phyloP scores from a whole-genome alignment of 345 rosid species.

The Lumnitzera racemosa region DNA sequence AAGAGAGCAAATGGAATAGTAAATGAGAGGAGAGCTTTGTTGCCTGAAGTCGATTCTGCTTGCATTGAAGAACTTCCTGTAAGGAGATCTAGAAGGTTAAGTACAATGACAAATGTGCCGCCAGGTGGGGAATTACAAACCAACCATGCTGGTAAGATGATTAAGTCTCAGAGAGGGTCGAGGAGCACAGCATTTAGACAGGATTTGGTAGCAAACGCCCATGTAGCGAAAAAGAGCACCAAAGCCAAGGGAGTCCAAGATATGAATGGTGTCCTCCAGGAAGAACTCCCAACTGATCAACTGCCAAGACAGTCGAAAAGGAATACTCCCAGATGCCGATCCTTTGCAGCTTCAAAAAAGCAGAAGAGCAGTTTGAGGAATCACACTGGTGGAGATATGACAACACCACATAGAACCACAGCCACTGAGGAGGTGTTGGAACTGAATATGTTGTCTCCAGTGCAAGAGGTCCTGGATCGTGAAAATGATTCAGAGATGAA shows the following conservation, averaged over 20 bases:
- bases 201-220: conserved; percentile 3
- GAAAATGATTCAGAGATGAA: conserved; percentile 4
- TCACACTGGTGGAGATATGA: background rate
- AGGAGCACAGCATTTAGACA: background rate
- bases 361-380: background rate
- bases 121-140: background rate
- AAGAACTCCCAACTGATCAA: conserved; percentile 11
- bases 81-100: conserved; percentile 24
- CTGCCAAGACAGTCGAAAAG: conserved; percentile 13
- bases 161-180: background rate
- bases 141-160: background rate
- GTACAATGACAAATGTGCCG: conserved; percentile 9
- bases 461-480: conserved; percentile 8
- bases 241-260: conserved; percentile 1
- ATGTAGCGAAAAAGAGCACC: conserved; percentile 8
- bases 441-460: conserved; percentile 1
- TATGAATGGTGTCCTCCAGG: background rate
- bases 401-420: background rate
- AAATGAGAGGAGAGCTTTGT: conserved; percentile 5
- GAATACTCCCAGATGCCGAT: conserved; percentile 1
- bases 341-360: conserved; percentile 4
- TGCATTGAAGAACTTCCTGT: conserved; percentile 10
- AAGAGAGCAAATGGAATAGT: conserved; percentile 7
- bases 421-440: background rate
- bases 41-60: conserved; percentile 12